Evolutionary conservation across 495 filamentous ascomycete species (phyloP).

Genomic region (Corynascus novoguineensis): DNA sequence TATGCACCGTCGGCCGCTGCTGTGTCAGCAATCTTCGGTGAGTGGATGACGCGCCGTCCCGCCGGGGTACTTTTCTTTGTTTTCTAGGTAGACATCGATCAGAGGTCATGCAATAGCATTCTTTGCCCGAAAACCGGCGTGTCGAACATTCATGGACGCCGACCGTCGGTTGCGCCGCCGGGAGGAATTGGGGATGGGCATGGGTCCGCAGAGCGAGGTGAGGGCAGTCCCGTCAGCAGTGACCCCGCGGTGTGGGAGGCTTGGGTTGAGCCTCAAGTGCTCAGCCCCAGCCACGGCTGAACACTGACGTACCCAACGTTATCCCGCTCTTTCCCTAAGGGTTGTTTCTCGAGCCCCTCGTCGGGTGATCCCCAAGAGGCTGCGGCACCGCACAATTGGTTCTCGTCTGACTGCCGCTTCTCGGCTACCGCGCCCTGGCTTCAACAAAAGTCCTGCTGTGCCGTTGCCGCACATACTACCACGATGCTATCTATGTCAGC

Average conservation of each 20-base stretch:
- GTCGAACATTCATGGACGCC: neutral
- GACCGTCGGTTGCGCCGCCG: neutral
- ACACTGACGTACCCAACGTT: neutral
- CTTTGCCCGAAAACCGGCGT: neutral
- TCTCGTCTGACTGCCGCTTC: too few relatives aligned
- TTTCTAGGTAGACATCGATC: too few relatives aligned
- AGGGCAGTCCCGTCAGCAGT: too few relatives aligned
- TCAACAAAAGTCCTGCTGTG: neutral
- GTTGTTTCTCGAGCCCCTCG: neutral
- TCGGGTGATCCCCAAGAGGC: neutral
- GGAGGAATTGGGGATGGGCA: neutral
- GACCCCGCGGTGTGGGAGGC: too few relatives aligned
- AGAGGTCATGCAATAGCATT: neutral
- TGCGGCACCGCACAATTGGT: too few relatives aligned
- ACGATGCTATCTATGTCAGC: too few relatives aligned
- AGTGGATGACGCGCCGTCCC: neutral
- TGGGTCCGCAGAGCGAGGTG: neutral
- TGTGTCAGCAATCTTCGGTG: neutral
- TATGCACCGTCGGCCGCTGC: neutral
- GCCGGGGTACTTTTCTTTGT: neutral
- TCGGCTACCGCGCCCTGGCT: too few relatives aligned
- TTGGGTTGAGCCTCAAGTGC: neutral
- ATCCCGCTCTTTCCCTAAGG: too few relatives aligned
- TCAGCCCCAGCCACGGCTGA: constrained; percentile 10
- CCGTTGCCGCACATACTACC: neutral